Evolutionary conservation across 129 eudicot species (phyloP), one percentile per base, ranked within the genome.

Genomic region (Pseudognaphalium luteoalbum): DNA sequence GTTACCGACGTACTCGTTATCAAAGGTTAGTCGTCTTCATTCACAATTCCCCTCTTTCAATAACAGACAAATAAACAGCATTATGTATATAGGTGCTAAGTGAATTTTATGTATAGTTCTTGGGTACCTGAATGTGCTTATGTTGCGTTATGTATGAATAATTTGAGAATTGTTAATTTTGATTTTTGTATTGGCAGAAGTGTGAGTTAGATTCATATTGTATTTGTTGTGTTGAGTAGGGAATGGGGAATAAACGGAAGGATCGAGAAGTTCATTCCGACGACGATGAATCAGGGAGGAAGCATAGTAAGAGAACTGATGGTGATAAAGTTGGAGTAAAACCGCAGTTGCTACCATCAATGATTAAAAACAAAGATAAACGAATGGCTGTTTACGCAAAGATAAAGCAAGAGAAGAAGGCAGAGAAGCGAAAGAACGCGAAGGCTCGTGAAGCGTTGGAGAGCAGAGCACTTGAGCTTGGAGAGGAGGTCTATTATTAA

Each of bases 401-500:
- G 60, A 77, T 88, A 15, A 93, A 93, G 86, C 93, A 87, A 3
- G 85, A 91, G 60, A 93, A 93, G 91, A 93, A 88, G 72, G 58
- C 83, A 0, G 98, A 93, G 54, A 93, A 93, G 82, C 80, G 82
- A 34, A 91, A 93, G 81, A 86, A 81, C 59, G 90, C 80, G 0
- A 93, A 87, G 79, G 96, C 93, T 78, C 96, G 96, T 20, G 96
- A 85, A 32, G 98, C 96, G 11, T 87, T 84, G 20, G 97, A 93
- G 86, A 84, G 75, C 79, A 73, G 83, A 66, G 98, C 98, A 8
- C 84, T 91, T n/a, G 98, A 91, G 85, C 96, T 93, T 22, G 98
- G 98, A 21, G 91, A 91, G 74, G 98, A 91, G 93, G 96, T 89
- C 16, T 5, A n/a, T n/a, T n/a, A n/a, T n/a, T n/a, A n/a, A n/a